Conservation (phyloP, 805 yeast genomes). For the Metschnikowia lochheadii region DNA sequence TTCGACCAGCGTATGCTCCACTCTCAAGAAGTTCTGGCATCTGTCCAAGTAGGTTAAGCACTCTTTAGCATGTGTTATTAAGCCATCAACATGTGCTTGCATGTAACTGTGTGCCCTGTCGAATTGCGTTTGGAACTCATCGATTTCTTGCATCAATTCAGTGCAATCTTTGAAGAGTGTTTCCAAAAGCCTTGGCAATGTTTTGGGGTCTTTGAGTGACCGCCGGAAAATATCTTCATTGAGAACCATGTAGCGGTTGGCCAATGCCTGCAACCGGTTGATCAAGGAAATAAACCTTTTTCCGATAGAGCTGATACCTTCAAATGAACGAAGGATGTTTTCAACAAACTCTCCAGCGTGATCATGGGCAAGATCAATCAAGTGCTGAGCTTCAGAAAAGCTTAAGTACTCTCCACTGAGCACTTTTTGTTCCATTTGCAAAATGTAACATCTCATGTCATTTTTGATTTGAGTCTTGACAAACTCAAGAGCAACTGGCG, state of each 20-base stretch:
- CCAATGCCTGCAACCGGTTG: constrained; percentile 11
- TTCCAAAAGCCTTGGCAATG: neutral
- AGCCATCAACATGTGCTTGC: neutral
- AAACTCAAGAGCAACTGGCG: neutral
- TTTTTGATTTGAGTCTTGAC: neutral
- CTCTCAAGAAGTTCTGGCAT: neutral
- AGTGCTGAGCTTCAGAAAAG: neutral
- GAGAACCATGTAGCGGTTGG: constrained; percentile 8
- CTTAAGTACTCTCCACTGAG: neutral
- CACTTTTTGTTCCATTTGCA: neutral
- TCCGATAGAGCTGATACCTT: constrained; percentile 7
- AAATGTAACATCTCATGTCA: neutral
- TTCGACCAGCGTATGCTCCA: neutral
- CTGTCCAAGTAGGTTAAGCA: neutral
- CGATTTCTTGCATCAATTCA: constrained; percentile 5
- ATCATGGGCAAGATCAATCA: constrained; percentile 4
- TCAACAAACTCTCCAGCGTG: constrained; percentile 7
- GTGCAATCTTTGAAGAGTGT: neutral
- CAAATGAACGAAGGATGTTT: constrained; percentile 10
- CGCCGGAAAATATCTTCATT: constrained; percentile 2
- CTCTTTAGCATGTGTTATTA: neutral
- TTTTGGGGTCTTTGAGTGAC: neutral
- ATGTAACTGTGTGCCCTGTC: constrained; percentile 1
- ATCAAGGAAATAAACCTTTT: constrained; percentile 6
- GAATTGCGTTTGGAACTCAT: neutral